Base-by-base conservation (phyloP, 164 flowering plant species). In the Magnolia officinalis region DNA sequence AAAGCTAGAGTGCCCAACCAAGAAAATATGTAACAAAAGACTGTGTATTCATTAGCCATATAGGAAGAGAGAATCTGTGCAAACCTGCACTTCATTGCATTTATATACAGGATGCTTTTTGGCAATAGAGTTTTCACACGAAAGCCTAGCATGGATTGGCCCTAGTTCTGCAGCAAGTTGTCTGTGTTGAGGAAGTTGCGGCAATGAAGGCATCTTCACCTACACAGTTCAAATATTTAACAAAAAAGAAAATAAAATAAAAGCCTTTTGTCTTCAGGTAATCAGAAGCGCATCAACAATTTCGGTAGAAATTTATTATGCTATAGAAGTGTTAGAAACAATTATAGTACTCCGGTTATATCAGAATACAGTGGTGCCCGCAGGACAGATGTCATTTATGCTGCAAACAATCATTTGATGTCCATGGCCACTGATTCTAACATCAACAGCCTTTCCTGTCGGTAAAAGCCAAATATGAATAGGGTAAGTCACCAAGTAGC, bases 21-120 rank as follows among this genome's bases (percentile, higher is more conserved):
- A 4, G 16, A 23, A 31, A 31, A 68, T 45, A 68, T 68, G 19
- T 4, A 18, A 8, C 29, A 68, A 18, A 68, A 67, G 19, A 29
- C 26, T 16, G 50, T 10, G 8, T 19, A 68, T 29, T 68, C 71
- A 29, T 14, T 26, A 68, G 21, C 50, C 19, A 68, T 5, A 24
- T 18, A 61, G 2, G 20, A n/a, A 58, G 49, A 11, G 20, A 45
- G 76, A 75, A 59, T 64, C 71, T 71, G 76, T 72, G 45, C 29
- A 67, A 67, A 89, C 99, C 99, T 93, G 97, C 78, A 80, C 86
- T 85, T 91, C 94, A 67, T 77, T 93, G 94, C 96, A 96, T 80
- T 81, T 90, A 78, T 91, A 87, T 8, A 91, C 91, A 72, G 98
- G 99, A 82, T 86, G 96, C 80, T 80, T 90, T 82, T 73, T 86